phyloP scores from a whole-genome alignment of 441 rosid species.

The Populus hybrid region DNA sequence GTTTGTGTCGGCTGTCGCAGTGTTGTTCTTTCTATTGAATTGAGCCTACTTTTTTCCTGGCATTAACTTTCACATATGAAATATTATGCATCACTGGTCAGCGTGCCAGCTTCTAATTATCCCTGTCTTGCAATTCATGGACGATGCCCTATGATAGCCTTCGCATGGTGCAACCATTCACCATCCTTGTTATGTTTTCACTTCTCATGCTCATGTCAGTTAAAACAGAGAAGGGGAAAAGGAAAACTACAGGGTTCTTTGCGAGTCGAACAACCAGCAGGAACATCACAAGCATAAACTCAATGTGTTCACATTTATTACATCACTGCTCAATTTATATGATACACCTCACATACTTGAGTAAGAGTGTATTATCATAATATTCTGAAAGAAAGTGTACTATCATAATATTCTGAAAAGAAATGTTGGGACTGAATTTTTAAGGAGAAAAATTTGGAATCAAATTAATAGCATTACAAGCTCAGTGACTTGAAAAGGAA shows the following conservation, averaged over 20 bases:
- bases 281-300: not conserved
- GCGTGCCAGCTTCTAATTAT: not conserved
- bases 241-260: not conserved
- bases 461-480: conserved; percentile 6
- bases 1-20: conserved; percentile 26
- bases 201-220: not conserved
- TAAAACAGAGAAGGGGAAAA: not conserved
- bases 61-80: too few relatives aligned
- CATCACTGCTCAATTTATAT: not conserved
- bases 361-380: not conserved
- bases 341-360: not conserved
- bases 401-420: not conserved
- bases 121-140: not conserved
- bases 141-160: not conserved
- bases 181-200: not conserved
- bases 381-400: not conserved
- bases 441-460: not conserved
- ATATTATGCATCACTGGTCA: not conserved
- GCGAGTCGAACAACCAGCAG: not conserved
- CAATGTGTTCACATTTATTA: not conserved
- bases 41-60: conserved; percentile 12
- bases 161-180: not conserved
- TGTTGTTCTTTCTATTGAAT: conserved; percentile 8
- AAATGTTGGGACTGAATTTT: not conserved
- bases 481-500: not conserved